These are phyloP conservation scores for Mycena maculata DNA, from an alignment of 768 basidiomycete genomes.

Conservation along the genomic window DNA sequence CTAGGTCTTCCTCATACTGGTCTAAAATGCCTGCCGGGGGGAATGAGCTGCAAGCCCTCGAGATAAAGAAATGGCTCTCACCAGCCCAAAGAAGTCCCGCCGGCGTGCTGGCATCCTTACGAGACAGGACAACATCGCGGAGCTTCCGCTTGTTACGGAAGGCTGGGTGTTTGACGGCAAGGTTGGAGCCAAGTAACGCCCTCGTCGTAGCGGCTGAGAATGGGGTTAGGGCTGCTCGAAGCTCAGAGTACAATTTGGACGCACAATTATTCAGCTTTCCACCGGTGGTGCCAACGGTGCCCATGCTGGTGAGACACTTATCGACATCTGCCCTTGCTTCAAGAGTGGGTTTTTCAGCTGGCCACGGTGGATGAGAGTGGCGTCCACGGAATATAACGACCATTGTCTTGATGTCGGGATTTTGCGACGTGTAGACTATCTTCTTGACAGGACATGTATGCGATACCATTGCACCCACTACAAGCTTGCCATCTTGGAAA, in stretches of 20 bases:
- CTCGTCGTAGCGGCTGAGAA: not conserved
- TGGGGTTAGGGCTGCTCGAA: too few species aligned
- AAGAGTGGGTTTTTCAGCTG: not conserved
- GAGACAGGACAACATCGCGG: not conserved
- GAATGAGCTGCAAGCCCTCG: not conserved
- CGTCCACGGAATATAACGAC: constrained; percentile 2
- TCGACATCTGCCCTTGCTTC: not conserved
- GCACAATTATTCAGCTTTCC: not conserved
- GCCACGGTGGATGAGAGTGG: constrained; percentile 12
- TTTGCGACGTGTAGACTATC: constrained; percentile 13
- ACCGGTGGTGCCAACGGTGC: not conserved
- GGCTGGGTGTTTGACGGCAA: not conserved
- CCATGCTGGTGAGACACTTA: not conserved
- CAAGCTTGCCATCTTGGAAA: not conserved
- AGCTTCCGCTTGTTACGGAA: not conserved
- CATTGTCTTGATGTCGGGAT: not conserved
- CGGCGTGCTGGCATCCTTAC: not conserved
- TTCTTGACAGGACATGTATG: not conserved
- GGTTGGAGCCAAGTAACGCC: not conserved
- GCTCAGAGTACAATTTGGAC: too few species aligned
- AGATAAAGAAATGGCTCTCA: not conserved
- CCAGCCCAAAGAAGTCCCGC: not conserved
- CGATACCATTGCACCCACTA: not conserved
- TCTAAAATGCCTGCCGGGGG: not conserved
- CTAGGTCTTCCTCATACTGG: not conserved